These are phyloP conservation scores for Exserohilum turcica DNA, from an alignment of 2,329 filamentous ascomycete species.

Conservation along the genomic window DNA sequence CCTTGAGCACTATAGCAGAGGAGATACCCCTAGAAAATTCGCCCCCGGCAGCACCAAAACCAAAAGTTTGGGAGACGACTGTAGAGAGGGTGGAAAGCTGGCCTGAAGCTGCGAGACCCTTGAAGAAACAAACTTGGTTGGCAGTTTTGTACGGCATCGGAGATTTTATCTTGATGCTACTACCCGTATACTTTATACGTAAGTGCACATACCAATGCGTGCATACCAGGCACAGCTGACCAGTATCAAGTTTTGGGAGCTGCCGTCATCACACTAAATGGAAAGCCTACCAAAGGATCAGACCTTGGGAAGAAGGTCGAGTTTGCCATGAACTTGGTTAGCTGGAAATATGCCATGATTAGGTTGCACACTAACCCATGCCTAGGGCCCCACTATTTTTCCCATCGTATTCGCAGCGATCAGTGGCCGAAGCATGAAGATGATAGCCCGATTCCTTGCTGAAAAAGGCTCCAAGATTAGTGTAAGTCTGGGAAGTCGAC, in stretches of 20 bases:
- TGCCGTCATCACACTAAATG: slow-evolving; percentile 31
- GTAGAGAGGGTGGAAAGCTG: slow-evolving; percentile 34
- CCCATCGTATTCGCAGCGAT: slow-evolving; percentile 47
- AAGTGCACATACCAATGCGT: slow-evolving; percentile 8
- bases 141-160: slow-evolving; percentile 25
- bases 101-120: slow-evolving; percentile 32
- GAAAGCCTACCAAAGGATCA: slow-evolving; percentile 28
- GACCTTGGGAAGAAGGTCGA: slow-evolving; percentile 35
- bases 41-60: slow-evolving; percentile 8
- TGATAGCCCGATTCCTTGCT: slow-evolving; percentile 42
- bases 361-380: neutral
- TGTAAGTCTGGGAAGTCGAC: slow-evolving; percentile 19
- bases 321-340: slow-evolving; percentile 33
- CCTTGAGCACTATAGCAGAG: slow-evolving; percentile 5
- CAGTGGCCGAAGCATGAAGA: slow-evolving; percentile 43
- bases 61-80: slow-evolving; percentile 32
- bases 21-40: neutral
- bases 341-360: slow-evolving; percentile 3
- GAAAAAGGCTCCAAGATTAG: slow-evolving; percentile 41
- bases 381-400: slow-evolving; percentile 43
- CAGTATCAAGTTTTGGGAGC: slow-evolving; percentile 31
- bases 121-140: slow-evolving; percentile 35
- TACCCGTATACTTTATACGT: slow-evolving; percentile 46
- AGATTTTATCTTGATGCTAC: slow-evolving; percentile 35
- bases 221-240: neutral